Evolutionary conservation across 2,329 filamentous ascomycete species (phyloP).

Genomic region (Zarea fungicola): DNA sequence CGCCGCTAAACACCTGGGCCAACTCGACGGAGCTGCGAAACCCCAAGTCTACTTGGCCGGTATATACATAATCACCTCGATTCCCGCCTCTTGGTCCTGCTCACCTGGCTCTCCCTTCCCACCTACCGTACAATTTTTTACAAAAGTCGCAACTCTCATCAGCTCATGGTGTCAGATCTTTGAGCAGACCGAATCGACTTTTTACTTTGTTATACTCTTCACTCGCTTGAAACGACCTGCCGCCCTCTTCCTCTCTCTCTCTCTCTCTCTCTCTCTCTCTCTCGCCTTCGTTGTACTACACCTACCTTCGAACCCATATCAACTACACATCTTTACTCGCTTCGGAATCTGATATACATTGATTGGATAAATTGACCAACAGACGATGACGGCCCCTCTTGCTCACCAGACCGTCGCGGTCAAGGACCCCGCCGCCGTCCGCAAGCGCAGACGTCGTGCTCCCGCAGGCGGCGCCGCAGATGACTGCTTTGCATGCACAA

Average conservation of each 20-base stretch:
- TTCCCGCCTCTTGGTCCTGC: constrained; percentile 16
- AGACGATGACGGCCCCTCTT: constrained; percentile 45
- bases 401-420: constrained; percentile 37
- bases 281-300: background rate
- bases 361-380: background rate
- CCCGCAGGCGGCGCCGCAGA: constrained; percentile 84
- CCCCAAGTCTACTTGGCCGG: constrained; percentile 7
- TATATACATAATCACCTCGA: constrained; percentile 22
- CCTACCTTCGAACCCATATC: background rate
- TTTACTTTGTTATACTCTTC: background rate
- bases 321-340: background rate
- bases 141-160: background rate
- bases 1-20: constrained; percentile 6
- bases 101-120: constrained; percentile 6
- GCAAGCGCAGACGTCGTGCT: constrained; percentile 79
- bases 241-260: too few species aligned
- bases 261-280: too few species aligned
- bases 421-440: constrained; percentile 48
- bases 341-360: constrained; percentile 1
- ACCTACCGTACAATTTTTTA: constrained; percentile 3
- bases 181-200: constrained; percentile 1
- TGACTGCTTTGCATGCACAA: constrained; percentile 91
- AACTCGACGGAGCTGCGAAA: constrained; percentile 5
- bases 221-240: constrained; percentile 5
- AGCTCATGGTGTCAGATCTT: background rate